These are phyloP conservation scores for Mycena galericulata DNA, from an alignment of 768 basidiomycete species.

Conservation along the genomic window DNA sequence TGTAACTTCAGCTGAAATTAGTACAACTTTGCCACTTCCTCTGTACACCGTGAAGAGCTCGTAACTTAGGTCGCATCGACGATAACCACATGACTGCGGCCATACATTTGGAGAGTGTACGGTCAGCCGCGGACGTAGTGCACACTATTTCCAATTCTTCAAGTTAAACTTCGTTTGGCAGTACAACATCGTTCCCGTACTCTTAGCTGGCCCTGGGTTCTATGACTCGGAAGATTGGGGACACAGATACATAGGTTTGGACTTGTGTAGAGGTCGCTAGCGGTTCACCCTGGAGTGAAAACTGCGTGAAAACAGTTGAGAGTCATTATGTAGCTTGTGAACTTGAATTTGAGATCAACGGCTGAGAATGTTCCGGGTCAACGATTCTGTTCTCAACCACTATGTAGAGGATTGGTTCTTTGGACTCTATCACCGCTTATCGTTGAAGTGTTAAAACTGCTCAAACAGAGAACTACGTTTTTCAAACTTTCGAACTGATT, in stretches of 20 bases:
- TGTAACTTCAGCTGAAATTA: constrained; percentile 1
- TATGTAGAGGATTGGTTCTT: neutral
- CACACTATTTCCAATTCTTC: constrained; percentile 9
- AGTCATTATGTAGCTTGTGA: constrained; percentile 4
- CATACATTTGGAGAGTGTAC: no score
- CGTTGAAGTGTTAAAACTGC: neutral
- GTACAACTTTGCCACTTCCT: constrained; percentile 1
- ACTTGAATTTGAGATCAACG: constrained; percentile 1
- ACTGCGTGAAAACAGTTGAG: constrained; percentile 3
- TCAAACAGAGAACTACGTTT: neutral
- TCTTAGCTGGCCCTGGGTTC: neutral
- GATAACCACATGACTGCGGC: neutral
- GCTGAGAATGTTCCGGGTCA: neutral
- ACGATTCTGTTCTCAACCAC: neutral
- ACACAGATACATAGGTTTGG: neutral
- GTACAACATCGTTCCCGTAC: neutral
- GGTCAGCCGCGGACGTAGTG: neutral
- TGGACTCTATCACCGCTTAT: neutral
- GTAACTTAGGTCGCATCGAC: constrained; percentile 2
- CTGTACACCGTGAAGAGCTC: no score
- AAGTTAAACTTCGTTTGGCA: neutral
- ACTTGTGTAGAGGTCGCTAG: neutral
- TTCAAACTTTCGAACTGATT: neutral
- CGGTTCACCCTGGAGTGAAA: neutral
- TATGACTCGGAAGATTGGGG: neutral